A percentile compares a stretch with the other conserved stretches of the same genome.
These are phyloP conservation scores for Ustilago curta DNA, from an alignment of 1,284 basidiomycete species.

Conservation along the genomic window DNA sequence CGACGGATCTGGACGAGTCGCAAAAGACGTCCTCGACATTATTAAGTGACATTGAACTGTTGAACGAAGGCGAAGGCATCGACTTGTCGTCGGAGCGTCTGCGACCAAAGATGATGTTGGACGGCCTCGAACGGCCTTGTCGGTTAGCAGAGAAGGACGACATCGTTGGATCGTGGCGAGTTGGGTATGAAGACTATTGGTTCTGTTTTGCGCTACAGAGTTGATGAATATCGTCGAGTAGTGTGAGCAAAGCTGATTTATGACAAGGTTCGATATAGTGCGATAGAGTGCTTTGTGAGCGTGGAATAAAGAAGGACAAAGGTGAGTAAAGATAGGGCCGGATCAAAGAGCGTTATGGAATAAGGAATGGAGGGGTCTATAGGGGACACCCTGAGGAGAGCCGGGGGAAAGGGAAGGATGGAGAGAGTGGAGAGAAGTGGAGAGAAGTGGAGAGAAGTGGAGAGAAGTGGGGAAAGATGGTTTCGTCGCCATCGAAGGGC, in stretches of 20 bases:
- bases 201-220: neutral
- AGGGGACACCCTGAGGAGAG: neutral
- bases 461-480: neutral
- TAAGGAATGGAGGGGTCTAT: neutral
- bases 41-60: slow-evolving; percentile 46
- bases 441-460: slow-evolving; percentile 4
- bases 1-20: slow-evolving; percentile 30
- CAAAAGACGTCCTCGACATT: slow-evolving; percentile 46
- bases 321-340: neutral
- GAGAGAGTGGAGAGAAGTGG: slow-evolving; percentile 3
- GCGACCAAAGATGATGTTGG: slow-evolving; percentile 30
- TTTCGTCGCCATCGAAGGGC: neutral
- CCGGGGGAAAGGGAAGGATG: neutral
- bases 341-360: slow-evolving; percentile 15
- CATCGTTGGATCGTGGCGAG: slow-evolving; percentile 6
- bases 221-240: neutral
- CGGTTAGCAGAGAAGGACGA: slow-evolving; percentile 39
- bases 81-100: slow-evolving; percentile 38
- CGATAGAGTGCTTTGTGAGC: neutral
- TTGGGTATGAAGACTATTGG: neutral
- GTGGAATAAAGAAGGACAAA: slow-evolving; percentile 8
- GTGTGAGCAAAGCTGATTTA: neutral
- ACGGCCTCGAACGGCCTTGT: slow-evolving; percentile 38
- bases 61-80: slow-evolving; percentile 51
- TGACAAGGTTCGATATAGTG: neutral